A percentile compares a stretch with the other conserved stretches of the same genome.
Conservation (phyloP, 306 rosid species). For the Vachellia collinsii region DNA sequence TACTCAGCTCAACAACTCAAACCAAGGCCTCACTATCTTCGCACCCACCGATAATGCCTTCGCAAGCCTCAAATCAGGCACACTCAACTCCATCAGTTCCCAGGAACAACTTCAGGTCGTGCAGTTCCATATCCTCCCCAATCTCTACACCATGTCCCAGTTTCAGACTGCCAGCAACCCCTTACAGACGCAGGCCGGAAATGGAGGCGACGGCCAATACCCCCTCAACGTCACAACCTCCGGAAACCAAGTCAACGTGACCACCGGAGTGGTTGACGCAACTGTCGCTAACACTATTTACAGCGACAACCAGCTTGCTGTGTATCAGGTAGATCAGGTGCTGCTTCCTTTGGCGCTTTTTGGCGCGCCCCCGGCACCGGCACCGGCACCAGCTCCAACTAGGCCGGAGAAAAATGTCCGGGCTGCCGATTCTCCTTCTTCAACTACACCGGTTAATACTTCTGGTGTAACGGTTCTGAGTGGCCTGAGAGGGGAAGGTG, state of each 20-base stretch:
- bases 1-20: conserved; percentile 76
- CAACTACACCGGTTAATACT: conserved; percentile 42
- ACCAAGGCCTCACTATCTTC: conserved; percentile 85
- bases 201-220: conserved; percentile 66
- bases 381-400: conserved; percentile 64
- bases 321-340: conserved; percentile 84
- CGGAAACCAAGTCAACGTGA: conserved; percentile 78
- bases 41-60: conserved; percentile 93
- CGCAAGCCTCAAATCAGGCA: conserved; percentile 63
- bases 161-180: conserved; percentile 89
- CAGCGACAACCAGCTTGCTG: conserved; percentile 68
- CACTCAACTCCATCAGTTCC: conserved; percentile 66
- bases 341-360: conserved; percentile 78
- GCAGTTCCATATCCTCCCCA: conserved; percentile 78
- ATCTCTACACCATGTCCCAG: conserved; percentile 61
- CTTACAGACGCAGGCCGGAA: conserved; percentile 86
- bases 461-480: conserved; percentile 43
- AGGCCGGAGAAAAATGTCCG: conserved; percentile 60
- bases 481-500: conserved; percentile 13
- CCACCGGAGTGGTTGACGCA: conserved; percentile 79
- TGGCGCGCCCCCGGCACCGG: conserved; percentile 29
- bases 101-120: conserved; percentile 73
- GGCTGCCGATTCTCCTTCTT: conserved; percentile 61
- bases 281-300: conserved; percentile 68
- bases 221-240: conserved; percentile 87